phyloP scores from a whole-genome alignment of 306 rosid species.

The Pyrus pyrifolia region DNA sequence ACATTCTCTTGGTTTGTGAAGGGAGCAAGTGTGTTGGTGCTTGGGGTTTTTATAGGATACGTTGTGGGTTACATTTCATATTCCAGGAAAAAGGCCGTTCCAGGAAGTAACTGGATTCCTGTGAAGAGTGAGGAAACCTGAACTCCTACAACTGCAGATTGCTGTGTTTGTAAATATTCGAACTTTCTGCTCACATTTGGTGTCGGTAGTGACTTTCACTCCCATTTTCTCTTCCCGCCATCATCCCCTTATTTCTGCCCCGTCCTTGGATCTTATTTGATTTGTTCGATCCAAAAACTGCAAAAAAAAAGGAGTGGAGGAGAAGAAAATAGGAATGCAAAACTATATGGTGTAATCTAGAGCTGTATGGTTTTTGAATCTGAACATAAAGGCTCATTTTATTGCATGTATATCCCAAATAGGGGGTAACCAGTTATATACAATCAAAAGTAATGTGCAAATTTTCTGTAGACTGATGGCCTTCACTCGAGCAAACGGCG shows the following conservation, averaged over 20 bases:
- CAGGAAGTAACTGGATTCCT: slow-evolving; percentile 46
- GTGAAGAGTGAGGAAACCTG: slow-evolving; percentile 47
- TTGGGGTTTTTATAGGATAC: slow-evolving; percentile 77
- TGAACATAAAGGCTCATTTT: background rate
- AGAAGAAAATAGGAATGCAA: background rate
- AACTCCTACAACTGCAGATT: background rate
- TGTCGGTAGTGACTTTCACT: background rate
- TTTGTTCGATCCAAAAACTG: background rate
- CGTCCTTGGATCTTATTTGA: too few species aligned
- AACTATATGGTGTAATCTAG: background rate
- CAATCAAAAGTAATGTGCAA: background rate
- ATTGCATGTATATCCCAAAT: background rate
- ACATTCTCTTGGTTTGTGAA: slow-evolving; percentile 45
- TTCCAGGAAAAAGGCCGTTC: slow-evolving; percentile 34
- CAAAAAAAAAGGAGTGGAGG: background rate
- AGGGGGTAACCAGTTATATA: background rate
- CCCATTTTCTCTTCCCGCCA: background rate
- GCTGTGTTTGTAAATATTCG: slow-evolving; percentile 23
- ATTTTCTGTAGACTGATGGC: background rate
- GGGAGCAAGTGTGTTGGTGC: slow-evolving; percentile 57
- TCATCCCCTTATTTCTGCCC: background rate
- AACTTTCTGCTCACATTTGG: background rate
- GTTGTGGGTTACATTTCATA: slow-evolving; percentile 56
- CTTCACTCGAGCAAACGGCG: slow-evolving; percentile 51
- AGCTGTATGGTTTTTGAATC: background rate